Base-by-base conservation (phyloP, 208 protist genomes). In the Trypanosoma melophagium region DNA sequence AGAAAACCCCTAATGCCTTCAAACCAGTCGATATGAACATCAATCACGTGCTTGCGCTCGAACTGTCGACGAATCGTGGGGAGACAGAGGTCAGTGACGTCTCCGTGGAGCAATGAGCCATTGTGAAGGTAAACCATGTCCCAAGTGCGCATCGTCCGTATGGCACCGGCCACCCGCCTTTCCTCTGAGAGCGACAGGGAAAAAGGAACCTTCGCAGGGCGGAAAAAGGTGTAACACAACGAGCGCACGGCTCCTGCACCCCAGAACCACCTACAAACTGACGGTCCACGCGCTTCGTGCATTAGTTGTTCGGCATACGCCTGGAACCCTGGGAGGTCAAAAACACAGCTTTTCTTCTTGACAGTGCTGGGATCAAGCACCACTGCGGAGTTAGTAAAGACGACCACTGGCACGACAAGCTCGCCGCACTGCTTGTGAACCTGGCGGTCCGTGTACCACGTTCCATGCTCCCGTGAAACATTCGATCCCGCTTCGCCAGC, bases 101-200 rank as follows among this genome's bases (percentile, higher is more conserved):
- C 90, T 4, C 90, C 90, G 4, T 80, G 86, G 35, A 92, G 47
- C 22, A 93, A 59, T 7, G 69, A 62, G 10, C 84, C 76, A 44
- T 91, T 80, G 63, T 93, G 84, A 21, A 94, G 74, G 74, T 87
- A 86, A 28, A 96, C 52, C n/a, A 92, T 60, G 49, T 96, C 90
- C 88, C 90, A 96, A 22, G 90, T 96, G 28, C 90, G 83, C 71
- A 96, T 71, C 25, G 79, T 70, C 13, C 90, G 77, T n/a, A 96
- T 56, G 19, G 76, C 81, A 19, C 60, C 41, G 13, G 76, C 65
- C 3, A 96, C 74, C 49, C 69, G 45, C 10, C 68, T 56, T 40
- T 88, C 80, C 35, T 60, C 31, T 2, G 19, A 25, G 0, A 45
- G 17, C 0, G 71, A 61, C 22, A 73, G 10, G 25, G 41, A 10